These are phyloP conservation scores for Musa troglodytarum DNA, from an alignment of 176 grass and related monocot species.

Conservation along the genomic window DNA sequence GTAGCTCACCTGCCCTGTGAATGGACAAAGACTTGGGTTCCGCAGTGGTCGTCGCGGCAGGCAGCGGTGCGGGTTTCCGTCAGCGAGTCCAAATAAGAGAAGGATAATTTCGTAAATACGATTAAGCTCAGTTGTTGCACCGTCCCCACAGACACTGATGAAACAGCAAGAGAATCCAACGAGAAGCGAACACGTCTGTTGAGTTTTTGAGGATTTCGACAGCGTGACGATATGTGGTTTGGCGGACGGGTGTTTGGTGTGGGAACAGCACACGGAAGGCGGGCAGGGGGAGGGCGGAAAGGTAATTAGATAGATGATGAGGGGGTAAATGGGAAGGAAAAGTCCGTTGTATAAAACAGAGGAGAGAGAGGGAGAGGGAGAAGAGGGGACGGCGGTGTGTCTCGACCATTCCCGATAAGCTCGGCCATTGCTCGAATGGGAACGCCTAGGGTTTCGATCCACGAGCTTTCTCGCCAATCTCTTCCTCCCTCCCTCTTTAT, in stretches of 20 bases:
- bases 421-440: slow-evolving; percentile 32
- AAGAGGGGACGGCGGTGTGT: slow-evolving; percentile 25
- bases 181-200: background rate
- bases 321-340: background rate
- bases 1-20: background rate
- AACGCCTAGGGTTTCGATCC: slow-evolving; percentile 26
- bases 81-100: background rate
- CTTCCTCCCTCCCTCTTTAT: slow-evolving; percentile 2
- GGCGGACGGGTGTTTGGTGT: background rate
- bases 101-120: background rate
- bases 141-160: background rate
- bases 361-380: background rate
- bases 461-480: slow-evolving; percentile 12
- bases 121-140: too few relatives aligned
- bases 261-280: background rate
- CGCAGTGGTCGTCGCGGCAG: too few relatives aligned
- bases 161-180: background rate
- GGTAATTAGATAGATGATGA: background rate
- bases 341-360: slow-evolving; percentile 8
- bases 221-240: background rate
- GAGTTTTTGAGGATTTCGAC: background rate
- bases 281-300: background rate
- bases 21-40: background rate
- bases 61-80: too few relatives aligned
- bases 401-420: slow-evolving; percentile 31